These are phyloP conservation scores for Pseudoneurospora amorphoporcata DNA, from an alignment of 495 filamentous ascomycete species.

Conservation along the genomic window DNA sequence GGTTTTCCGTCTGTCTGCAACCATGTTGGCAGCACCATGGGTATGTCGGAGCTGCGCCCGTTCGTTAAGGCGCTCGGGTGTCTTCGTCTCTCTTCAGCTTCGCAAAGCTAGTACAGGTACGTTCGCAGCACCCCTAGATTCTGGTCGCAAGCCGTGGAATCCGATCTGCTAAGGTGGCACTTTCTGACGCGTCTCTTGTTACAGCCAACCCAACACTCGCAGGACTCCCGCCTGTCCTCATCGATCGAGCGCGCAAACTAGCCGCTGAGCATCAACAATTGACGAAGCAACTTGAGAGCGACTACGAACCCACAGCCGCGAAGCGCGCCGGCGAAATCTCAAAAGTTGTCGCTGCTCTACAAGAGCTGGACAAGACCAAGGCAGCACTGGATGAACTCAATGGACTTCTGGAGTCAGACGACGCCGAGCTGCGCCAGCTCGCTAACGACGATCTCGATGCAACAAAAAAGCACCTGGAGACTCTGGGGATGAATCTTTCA, in stretches of 20 bases:
- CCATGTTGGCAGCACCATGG: slow-evolving; percentile 45
- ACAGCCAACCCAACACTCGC: not conserved
- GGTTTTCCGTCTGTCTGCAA: slow-evolving; percentile 9
- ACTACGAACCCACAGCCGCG: slow-evolving; percentile 63
- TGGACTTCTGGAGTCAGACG: slow-evolving; percentile 37
- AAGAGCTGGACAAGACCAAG: slow-evolving; percentile 55
- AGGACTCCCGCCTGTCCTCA: slow-evolving; percentile 25
- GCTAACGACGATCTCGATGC: slow-evolving; percentile 66
- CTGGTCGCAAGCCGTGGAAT: not conserved
- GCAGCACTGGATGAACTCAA: slow-evolving; percentile 45
- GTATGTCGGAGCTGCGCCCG: slow-evolving; percentile 42
- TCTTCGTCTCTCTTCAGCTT: slow-evolving; percentile 19
- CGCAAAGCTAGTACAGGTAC: slow-evolving; percentile 38
- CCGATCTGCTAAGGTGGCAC: not conserved
- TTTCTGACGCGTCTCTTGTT: not conserved
- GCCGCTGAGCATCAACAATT: slow-evolving; percentile 48
- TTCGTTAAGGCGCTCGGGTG: slow-evolving; percentile 26
- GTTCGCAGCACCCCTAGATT: not conserved
- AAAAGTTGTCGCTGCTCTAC: slow-evolving; percentile 54
- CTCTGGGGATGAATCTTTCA: slow-evolving; percentile 54
- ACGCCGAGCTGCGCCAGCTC: slow-evolving; percentile 47
- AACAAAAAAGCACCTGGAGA: slow-evolving; percentile 48
- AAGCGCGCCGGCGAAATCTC: slow-evolving; percentile 71
- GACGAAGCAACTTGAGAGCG: slow-evolving; percentile 42
- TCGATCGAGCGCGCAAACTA: slow-evolving; percentile 32